These are phyloP conservation scores for Salix purpurea DNA, from an alignment of 345 rosid genomes.

Conservation along the genomic window DNA sequence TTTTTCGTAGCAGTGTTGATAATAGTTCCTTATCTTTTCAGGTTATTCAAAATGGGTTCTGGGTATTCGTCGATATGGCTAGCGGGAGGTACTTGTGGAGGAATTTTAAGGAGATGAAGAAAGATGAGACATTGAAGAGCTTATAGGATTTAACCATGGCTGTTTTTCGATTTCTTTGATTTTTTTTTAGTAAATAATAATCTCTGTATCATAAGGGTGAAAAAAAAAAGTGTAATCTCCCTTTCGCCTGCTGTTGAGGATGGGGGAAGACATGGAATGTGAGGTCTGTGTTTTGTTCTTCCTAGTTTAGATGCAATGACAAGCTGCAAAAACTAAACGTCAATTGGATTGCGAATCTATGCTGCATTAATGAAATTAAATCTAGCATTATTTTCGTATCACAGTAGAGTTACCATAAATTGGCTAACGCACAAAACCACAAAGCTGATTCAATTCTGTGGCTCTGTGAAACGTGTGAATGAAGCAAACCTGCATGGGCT, in stretches of 20 bases:
- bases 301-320: too few species aligned
- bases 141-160: background rate
- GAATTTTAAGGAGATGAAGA: conserved; percentile 42
- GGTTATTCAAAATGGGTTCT: conserved; percentile 28
- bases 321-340: background rate
- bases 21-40: conserved; percentile 19
- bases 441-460: too few species aligned
- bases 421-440: too few species aligned
- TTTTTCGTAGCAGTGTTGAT: background rate
- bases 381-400: background rate
- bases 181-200: background rate
- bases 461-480: too few species aligned
- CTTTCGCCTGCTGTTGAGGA: background rate
- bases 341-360: background rate
- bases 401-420: too few species aligned
- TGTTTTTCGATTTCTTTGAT: background rate
- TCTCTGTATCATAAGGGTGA: too few species aligned
- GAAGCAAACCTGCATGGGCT: too few species aligned
- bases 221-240: too few species aligned
- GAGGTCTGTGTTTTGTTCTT: background rate
- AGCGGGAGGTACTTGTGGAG: conserved; percentile 33
- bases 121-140: conserved; percentile 17
- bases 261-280: background rate
- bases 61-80: conserved; percentile 34
- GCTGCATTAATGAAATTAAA: background rate